Evolutionary conservation across 2,329 filamentous ascomycete species (phyloP), one percentile per base, ranked within the genome.

Genomic region (Trichoderma gracile): DNA sequence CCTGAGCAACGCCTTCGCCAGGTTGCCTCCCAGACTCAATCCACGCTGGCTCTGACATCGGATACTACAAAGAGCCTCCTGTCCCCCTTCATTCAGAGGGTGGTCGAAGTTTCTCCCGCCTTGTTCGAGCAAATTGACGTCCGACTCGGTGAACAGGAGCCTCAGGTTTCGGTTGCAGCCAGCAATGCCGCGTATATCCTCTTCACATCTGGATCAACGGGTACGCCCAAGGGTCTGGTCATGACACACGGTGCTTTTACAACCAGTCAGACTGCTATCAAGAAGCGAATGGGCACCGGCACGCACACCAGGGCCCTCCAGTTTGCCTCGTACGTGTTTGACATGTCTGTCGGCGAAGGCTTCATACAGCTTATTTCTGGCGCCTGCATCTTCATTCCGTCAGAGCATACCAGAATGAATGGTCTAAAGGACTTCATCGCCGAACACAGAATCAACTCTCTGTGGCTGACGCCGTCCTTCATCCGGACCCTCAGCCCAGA

Each of bases 131-230:
- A 5, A 1, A 55, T 63, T 14, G 23, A 47, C 30, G 14, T 17
- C 19, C 25, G 5, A 2, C 38, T 23, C 9, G 38, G 62, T 12
- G 15, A 19, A 21, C 15, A 40, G 3, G 25, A 47, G 5, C 62
- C 62, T 14, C 25, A 50, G 1, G 27, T 60, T 1, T 2, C 30
- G 7, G 45, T 64, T 3, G 46, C 38, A 12, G 23, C 62, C 19
- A 19, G 5, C 33, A 60, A 60, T 19, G 38, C 54, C 12, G 33
- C 27, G 8, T 73, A 70, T 40, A 79, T 83, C 66, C 78, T 83
- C 70, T 84, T 83, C 67, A 84, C 82, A 25, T 83, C 81, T 8
- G 82, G 82, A 19, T 82, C 78, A 21, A 84, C 82, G 1, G 82
- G 82, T 5, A 73, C 73, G 23, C 82, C 82, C 1, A 84, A 83